These are phyloP conservation scores for Ceratobasidium sp. DNA, from an alignment of 1,284 basidiomycete genomes.

Conservation along the genomic window DNA sequence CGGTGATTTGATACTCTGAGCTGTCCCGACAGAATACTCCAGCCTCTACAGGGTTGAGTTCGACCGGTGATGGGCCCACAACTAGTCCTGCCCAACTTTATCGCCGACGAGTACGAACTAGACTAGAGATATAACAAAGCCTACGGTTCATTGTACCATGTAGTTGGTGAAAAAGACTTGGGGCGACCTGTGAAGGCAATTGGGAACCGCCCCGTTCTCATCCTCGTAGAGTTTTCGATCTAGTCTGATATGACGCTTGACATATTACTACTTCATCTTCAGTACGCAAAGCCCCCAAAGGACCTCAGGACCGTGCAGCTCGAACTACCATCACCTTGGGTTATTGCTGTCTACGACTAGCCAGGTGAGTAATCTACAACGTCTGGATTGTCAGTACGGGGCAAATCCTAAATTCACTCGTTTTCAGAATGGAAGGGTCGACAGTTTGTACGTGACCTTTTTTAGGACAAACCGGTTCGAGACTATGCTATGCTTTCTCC, in stretches of 20 bases:
- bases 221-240: slow-evolving; percentile 32
- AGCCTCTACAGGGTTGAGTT: too few relatives aligned
- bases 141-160: slow-evolving; percentile 32
- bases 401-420: slow-evolving; percentile 23
- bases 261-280: slow-evolving; percentile 49
- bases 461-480: background rate
- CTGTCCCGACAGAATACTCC: slow-evolving; percentile 95
- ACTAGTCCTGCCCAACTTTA: slow-evolving; percentile 46
- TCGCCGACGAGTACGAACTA: slow-evolving; percentile 49
- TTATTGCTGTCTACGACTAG: slow-evolving; percentile 40
- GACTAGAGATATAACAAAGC: slow-evolving; percentile 38
- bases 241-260: slow-evolving; percentile 26
- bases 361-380: slow-evolving; percentile 15
- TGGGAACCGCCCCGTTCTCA: slow-evolving; percentile 33
- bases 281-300: slow-evolving; percentile 45
- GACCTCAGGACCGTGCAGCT: slow-evolving; percentile 29
- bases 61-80: too few relatives aligned
- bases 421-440: background rate
- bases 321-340: slow-evolving; percentile 46
- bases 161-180: slow-evolving; percentile 48
- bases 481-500: slow-evolving; percentile 6
- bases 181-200: slow-evolving; percentile 49
- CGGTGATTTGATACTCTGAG: background rate
- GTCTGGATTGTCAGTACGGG: background rate
- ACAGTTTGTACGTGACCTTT: slow-evolving; percentile 12